Conservation (phyloP, 352 stramenopile genomes). For the Phytophthora brassicae region DNA sequence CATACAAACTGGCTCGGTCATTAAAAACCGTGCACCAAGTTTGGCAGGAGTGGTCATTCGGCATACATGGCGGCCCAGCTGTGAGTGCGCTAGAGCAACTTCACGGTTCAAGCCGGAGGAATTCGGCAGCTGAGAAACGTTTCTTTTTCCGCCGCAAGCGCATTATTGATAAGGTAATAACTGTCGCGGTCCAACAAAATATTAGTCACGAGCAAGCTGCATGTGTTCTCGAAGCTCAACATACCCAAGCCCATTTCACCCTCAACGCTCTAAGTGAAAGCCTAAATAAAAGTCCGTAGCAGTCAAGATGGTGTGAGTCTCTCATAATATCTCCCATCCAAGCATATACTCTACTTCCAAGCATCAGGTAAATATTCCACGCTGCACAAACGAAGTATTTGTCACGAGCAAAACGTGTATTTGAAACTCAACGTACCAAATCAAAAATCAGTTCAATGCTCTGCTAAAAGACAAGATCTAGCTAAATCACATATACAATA, state of each 20-base stretch:
- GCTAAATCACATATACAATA: background rate
- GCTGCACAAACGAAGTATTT: too few relatives aligned
- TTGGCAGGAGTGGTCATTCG: constrained; percentile 2
- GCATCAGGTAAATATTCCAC: too few relatives aligned
- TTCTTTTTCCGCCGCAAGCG: constrained; percentile 6
- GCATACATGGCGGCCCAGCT: background rate
- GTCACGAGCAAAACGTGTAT: too few relatives aligned
- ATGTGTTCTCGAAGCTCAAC: background rate
- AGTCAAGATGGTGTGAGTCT: too few relatives aligned
- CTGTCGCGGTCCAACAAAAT: background rate
- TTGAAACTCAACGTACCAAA: too few relatives aligned
- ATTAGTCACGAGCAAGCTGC: constrained; percentile 6
- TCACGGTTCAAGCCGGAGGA: background rate
- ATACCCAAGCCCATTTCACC: background rate
- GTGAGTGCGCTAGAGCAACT: background rate
- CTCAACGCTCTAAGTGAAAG: background rate
- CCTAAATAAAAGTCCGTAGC: background rate
- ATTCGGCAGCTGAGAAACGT: constrained; percentile 1
- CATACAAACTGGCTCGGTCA: background rate
- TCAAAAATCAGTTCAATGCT: too few relatives aligned
- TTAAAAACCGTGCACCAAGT: constrained; percentile 10
- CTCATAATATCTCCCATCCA: too few relatives aligned
- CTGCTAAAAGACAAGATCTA: too few relatives aligned
- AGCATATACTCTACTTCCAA: too few relatives aligned
- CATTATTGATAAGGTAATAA: constrained; percentile 6